phyloP scores from a whole-genome alignment of 495 filamentous ascomycete genomes.

The Penicillium coffeae region DNA sequence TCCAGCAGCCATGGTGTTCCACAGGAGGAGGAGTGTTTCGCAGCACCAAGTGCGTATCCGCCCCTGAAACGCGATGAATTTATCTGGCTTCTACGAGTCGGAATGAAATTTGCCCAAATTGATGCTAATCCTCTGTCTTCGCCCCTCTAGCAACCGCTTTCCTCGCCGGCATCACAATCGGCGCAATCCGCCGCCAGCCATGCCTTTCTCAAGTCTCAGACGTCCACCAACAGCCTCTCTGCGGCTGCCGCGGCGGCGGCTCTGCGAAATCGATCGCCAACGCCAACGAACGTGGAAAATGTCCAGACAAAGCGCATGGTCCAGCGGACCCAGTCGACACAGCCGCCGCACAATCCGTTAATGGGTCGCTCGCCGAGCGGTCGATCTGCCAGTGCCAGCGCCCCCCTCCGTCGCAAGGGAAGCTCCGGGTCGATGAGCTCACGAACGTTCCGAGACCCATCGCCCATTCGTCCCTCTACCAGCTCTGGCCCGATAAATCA shows the following conservation, averaged over 20 bases:
- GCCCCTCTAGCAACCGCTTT: conserved; percentile 43
- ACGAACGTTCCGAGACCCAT: conserved; percentile 72
- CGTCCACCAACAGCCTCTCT: conserved; percentile 64
- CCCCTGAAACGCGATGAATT: no score
- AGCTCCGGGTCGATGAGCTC: conserved; percentile 83
- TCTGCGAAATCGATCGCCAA: conserved; percentile 67
- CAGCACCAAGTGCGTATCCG: conserved; percentile 51
- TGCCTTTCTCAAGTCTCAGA: conserved; percentile 69
- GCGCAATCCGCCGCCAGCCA: conserved; percentile 71
- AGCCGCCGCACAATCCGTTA: conserved; percentile 56
- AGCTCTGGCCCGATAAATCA: conserved; percentile 29
- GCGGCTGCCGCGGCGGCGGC: conserved; percentile 82
- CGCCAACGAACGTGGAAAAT: conserved; percentile 72
- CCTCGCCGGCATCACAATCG: conserved; percentile 58
- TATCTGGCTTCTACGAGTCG: not conserved
- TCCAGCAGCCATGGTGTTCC: conserved; percentile 48
- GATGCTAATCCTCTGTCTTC: not conserved
- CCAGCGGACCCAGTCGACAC: conserved; percentile 64
- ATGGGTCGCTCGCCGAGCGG: conserved; percentile 34
- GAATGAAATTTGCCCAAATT: not conserved
- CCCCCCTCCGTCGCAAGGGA: conserved; percentile 53
- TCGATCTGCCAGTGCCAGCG: conserved; percentile 33
- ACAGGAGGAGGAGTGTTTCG: conserved; percentile 46
- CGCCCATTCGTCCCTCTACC: conserved; percentile 53
- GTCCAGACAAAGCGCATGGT: conserved; percentile 83